A percentile compares a stretch with the other conserved stretches of the same genome.
phyloP scores from a whole-genome alignment of 169 alveolate genomes.

The Cryptosporidium parvum region DNA sequence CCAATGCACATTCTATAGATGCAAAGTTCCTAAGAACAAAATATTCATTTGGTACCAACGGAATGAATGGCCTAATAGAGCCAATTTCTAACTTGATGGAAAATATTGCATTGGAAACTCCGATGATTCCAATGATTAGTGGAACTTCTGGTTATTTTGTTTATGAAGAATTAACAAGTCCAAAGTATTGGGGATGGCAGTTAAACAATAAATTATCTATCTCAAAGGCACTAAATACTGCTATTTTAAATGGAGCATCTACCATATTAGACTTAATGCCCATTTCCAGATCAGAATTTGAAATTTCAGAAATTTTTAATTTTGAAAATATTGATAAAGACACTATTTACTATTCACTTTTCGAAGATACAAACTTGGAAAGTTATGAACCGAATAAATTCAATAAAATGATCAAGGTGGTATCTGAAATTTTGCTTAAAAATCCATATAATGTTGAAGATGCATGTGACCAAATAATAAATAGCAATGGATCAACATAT shows the following conservation, averaged over 20 bases:
- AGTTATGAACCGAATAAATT: constrained; percentile 13
- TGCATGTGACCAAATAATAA: background rate
- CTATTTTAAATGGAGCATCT: constrained; percentile 3
- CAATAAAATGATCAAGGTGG: background rate
- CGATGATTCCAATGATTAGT: constrained; percentile 78
- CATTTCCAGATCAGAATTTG: constrained; percentile 20
- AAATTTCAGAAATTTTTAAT: background rate
- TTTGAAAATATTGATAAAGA: constrained; percentile 8
- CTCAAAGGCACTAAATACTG: constrained; percentile 31
- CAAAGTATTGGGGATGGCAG: constrained; percentile 74
- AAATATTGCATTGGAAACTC: constrained; percentile 72
- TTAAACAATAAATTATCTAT: constrained; percentile 5
- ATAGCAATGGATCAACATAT: background rate
- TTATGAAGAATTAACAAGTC: constrained; percentile 23
- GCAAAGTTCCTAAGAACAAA: constrained; percentile 18
- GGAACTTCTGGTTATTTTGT: constrained; percentile 79
- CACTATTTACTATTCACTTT: background rate
- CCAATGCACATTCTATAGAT: background rate
- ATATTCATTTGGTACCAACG: constrained; percentile 31
- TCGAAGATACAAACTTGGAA: constrained; percentile 10
- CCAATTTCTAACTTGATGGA: constrained; percentile 79
- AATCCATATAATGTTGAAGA: background rate
- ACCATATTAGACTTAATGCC: constrained; percentile 33
- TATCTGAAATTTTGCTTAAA: background rate
- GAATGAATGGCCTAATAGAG: constrained; percentile 47